Conservation (phyloP, 1,284 basidiomycete genomes). For the Cryptococcus maquisensis region DNA sequence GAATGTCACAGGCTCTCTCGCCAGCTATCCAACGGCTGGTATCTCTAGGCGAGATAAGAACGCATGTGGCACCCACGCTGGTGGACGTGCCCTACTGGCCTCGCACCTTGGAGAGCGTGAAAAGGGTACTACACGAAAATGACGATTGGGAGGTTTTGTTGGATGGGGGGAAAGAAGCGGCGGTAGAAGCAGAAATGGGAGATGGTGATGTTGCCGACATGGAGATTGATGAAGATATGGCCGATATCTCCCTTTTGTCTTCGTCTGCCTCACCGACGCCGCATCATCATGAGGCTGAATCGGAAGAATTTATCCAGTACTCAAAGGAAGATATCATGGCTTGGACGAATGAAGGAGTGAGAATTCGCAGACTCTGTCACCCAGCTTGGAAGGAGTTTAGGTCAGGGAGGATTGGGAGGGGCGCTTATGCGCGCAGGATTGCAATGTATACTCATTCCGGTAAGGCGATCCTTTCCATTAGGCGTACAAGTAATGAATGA, state of each 20-base stretch:
- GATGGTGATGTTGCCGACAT: not conserved
- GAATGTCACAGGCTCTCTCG: slow-evolving; percentile 18
- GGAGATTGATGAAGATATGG: not conserved
- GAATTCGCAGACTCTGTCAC: slow-evolving; percentile 18
- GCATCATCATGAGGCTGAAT: not conserved
- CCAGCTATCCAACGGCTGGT: slow-evolving; percentile 23
- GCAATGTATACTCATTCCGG: slow-evolving; percentile 16
- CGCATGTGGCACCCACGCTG: slow-evolving; percentile 16
- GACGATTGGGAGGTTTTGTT: slow-evolving; percentile 20
- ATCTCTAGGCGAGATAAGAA: slow-evolving; percentile 21
- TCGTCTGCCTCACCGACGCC: not conserved
- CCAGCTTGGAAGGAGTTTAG: slow-evolving; percentile 22
- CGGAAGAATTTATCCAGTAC: not conserved
- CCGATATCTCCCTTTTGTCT: not conserved
- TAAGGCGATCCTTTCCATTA: slow-evolving; percentile 6
- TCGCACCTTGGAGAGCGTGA: slow-evolving; percentile 11
- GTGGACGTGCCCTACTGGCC: slow-evolving; percentile 26
- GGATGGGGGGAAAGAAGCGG: not conserved
- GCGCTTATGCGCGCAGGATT: slow-evolving; percentile 19
- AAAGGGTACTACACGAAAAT: slow-evolving; percentile 2
- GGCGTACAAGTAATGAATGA: not conserved
- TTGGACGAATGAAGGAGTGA: slow-evolving; percentile 21
- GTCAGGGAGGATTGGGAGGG: slow-evolving; percentile 18
- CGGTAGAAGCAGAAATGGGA: not conserved
- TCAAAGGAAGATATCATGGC: slow-evolving; percentile 12